A percentile compares a stretch with the other conserved stretches of the same genome.
Conservation (phyloP, 495 filamentous ascomycete genomes). For the Apodospora peruviana region DNA sequence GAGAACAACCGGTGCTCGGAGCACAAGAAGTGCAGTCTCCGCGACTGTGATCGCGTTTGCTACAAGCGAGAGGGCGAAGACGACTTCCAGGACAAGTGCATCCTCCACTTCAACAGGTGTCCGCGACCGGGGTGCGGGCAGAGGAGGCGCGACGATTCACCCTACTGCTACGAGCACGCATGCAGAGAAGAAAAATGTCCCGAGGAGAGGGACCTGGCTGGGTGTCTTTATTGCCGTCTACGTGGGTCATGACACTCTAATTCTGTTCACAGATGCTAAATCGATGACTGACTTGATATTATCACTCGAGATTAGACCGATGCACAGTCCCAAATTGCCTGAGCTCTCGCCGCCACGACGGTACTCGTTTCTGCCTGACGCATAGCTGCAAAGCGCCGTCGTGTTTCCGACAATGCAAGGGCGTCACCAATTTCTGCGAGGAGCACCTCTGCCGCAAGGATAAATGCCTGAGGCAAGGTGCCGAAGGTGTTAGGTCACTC, state of each 20-base stretch:
- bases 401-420: neutral
- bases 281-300: neutral
- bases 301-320: constrained; percentile 1
- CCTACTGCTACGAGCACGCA: constrained; percentile 9
- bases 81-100: neutral
- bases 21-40: constrained; percentile 3
- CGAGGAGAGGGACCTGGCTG: neutral
- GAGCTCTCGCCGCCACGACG: neutral
- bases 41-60: neutral
- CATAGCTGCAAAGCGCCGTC: constrained; percentile 4
- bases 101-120: constrained; percentile 1
- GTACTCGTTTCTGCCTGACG: neutral
- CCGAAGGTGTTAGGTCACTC: neutral
- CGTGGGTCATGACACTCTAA: neutral
- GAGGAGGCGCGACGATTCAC: neutral
- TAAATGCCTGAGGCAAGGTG: neutral
- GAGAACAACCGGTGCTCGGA: constrained; percentile 4
- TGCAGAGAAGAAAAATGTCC: constrained; percentile 3
- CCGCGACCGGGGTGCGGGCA: neutral
- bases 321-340: constrained; percentile 9
- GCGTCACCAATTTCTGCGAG: neutral
- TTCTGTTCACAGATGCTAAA: neutral
- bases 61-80: neutral
- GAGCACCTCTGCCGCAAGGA: constrained; percentile 2
- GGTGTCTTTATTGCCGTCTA: neutral